Conservation (phyloP, 768 basidiomycete genomes). For the Candolleomyces efflorescens region DNA sequence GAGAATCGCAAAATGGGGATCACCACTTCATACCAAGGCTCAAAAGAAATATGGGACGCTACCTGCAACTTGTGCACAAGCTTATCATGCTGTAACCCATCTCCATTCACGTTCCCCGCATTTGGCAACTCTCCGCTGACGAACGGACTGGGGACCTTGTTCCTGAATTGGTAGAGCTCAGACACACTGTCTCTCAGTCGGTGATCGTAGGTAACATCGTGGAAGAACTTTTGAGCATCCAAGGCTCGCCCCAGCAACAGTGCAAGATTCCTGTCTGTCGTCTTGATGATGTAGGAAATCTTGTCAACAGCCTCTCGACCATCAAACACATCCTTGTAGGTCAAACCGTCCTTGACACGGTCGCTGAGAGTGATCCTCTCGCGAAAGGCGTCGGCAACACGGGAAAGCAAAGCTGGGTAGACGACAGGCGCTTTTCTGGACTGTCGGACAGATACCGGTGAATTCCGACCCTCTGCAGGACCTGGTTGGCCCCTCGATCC, state of each 20-base stretch:
- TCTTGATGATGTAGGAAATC: slow-evolving; percentile 97
- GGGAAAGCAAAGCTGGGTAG: slow-evolving; percentile 94
- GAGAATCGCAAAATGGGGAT: background rate
- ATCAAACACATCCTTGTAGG: slow-evolving; percentile 95
- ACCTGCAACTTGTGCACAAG: slow-evolving; percentile 6
- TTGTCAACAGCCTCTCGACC: slow-evolving; percentile 97
- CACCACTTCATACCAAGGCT: background rate
- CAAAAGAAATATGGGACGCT: background rate
- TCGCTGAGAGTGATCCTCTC: slow-evolving; percentile 75
- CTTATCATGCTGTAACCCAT: slow-evolving; percentile 19
- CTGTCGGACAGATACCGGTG: slow-evolving; percentile 35
- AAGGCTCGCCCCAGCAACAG: slow-evolving; percentile 91
- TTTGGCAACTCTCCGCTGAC: slow-evolving; percentile 67
- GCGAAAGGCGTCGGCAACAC: slow-evolving; percentile 91
- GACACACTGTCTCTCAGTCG: slow-evolving; percentile 81
- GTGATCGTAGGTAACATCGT: slow-evolving; percentile 99
- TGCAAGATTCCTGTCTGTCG: slow-evolving; percentile 94
- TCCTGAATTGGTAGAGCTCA: slow-evolving; percentile 93
- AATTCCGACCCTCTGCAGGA: slow-evolving; percentile 34
- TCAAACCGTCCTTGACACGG: slow-evolving; percentile 89
- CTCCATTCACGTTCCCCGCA: slow-evolving; percentile 17
- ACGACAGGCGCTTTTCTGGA: slow-evolving; percentile 68
- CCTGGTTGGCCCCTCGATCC: slow-evolving; percentile 25
- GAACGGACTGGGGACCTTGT: slow-evolving; percentile 79
- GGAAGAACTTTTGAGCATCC: slow-evolving; percentile 98